phyloP scores from a whole-genome alignment of 148 eudicot species.

The Diospyros kaki region DNA sequence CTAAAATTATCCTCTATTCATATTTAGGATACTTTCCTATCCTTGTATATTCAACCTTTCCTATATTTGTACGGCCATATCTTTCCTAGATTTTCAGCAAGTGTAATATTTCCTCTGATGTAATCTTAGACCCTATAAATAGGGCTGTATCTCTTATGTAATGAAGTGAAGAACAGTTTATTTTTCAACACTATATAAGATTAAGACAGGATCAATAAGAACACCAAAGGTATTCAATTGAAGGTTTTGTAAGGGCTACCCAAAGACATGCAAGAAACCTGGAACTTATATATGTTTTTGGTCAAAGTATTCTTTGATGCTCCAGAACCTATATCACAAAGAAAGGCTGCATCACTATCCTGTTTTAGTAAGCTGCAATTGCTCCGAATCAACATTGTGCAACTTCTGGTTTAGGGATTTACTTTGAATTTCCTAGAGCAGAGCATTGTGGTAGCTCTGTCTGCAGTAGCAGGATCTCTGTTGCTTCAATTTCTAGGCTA shows the following conservation, averaged over 20 bases:
- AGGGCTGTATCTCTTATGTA: no score
- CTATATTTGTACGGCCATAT: no score
- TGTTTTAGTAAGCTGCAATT: background rate
- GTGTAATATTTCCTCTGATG: no score
- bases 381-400: background rate
- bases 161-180: no score
- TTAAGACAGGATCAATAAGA: no score
- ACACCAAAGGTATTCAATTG: background rate
- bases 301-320: background rate
- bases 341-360: background rate
- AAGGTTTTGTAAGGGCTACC: background rate
- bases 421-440: no score
- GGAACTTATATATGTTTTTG: background rate
- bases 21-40: no score
- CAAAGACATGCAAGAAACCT: background rate
- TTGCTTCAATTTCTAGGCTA: background rate
- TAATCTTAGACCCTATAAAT: no score
- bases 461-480: background rate
- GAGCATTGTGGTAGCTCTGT: background rate
- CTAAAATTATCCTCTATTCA: no score
- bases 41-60: no score
- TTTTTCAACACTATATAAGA: no score
- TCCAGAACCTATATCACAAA: background rate
- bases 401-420: background rate
- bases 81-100: no score